phyloP scores from a whole-genome alignment of 2,329 filamentous ascomycete species.

The Geosmithia morbida region DNA sequence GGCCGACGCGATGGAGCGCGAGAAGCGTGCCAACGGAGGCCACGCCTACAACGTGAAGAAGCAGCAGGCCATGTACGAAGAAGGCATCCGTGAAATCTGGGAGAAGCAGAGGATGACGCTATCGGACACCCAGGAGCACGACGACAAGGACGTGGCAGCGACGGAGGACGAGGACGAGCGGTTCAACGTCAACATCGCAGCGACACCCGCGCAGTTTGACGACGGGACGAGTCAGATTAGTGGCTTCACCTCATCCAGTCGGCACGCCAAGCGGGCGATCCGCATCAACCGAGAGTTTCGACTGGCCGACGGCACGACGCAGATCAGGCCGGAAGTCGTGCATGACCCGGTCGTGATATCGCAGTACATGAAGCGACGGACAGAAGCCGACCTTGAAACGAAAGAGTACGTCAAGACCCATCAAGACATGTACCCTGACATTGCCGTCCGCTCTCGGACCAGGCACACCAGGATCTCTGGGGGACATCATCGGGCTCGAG shows the following conservation, averaged over 20 bases:
- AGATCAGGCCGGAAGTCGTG: conserved; percentile 53
- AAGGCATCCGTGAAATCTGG: conserved; percentile 87
- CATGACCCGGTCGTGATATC: conserved; percentile 77
- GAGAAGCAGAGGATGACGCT: conserved; percentile 70
- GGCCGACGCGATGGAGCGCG: conserved; percentile 76
- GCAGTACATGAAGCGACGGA: conserved; percentile 70
- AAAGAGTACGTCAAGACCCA: conserved; percentile 46
- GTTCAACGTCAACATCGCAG: conserved; percentile 58
- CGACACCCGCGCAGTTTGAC: conserved; percentile 53
- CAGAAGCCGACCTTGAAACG: conserved; percentile 54
- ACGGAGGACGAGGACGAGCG: conserved; percentile 49
- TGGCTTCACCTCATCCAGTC: conserved; percentile 49
- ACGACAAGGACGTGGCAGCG: conserved; percentile 43
- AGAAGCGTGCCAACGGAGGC: conserved; percentile 77
- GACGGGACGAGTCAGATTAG: conserved; percentile 73
- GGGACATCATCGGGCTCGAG: conserved; percentile 17
- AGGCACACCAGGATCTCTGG: conserved; percentile 12
- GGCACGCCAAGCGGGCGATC: conserved; percentile 49
- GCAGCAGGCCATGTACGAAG: conserved; percentile 83
- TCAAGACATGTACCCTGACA: conserved; percentile 4
- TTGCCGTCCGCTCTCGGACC: conserved; percentile 8
- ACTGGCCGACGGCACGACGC: conserved; percentile 31
- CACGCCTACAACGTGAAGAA: conserved; percentile 96
- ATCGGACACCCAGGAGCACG: conserved; percentile 54
- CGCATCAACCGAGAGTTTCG: conserved; percentile 56